phyloP scores from a whole-genome alignment of 225 moss, liverwort and hornwort genomes.

The Straminergon stramineum region DNA sequence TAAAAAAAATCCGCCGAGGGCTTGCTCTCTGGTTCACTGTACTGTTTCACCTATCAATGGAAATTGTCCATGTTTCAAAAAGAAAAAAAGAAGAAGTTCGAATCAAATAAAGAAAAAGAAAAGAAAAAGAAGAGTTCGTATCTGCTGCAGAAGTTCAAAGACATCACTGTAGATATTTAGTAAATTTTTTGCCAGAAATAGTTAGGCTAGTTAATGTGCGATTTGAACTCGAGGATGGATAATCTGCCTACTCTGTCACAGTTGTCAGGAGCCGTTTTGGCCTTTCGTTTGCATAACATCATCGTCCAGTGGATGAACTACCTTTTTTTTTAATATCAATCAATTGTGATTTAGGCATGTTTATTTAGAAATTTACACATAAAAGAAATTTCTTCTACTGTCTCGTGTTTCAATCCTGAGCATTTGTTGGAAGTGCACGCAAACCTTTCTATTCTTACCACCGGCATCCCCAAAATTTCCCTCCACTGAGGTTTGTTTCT shows the following conservation, averaged over 20 bases:
- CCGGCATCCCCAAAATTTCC: neutral
- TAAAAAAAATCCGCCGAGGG: too few species aligned
- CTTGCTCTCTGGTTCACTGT: too few species aligned
- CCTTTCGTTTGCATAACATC: neutral
- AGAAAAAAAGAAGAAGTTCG: too few species aligned
- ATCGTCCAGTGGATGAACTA: neutral
- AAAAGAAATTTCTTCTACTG: neutral
- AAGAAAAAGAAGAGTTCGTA: too few species aligned
- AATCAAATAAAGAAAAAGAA: too few species aligned
- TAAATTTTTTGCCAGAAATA: neutral
- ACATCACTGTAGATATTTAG: neutral
- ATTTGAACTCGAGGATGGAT: neutral
- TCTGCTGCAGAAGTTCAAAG: neutral
- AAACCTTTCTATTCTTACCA: neutral
- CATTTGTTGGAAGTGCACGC: neutral
- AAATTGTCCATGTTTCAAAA: too few species aligned
- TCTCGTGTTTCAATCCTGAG: neutral
- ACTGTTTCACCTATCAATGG: too few species aligned
- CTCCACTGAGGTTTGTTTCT: neutral
- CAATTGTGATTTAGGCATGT: neutral
- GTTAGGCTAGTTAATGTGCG: neutral
- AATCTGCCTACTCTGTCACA: neutral
- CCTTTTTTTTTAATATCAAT: neutral
- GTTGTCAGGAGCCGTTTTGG: neutral
- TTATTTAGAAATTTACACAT: neutral